A percentile compares a stretch with the other conserved stretches of the same genome.
Conservation (phyloP, 306 rosid genomes). For the Cicer pinnatifidum region DNA sequence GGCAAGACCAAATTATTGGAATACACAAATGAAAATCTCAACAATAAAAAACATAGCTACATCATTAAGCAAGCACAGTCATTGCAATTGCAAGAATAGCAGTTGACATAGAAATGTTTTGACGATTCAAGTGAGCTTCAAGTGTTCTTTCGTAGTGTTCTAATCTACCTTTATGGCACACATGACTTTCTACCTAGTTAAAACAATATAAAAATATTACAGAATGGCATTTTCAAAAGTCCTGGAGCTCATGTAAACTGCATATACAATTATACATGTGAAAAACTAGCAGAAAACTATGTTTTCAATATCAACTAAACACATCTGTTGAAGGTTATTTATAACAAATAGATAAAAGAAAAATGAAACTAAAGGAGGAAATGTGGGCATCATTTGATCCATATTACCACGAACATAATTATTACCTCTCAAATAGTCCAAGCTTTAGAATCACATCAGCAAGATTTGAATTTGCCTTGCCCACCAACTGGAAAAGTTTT, state of each 20-base stretch:
- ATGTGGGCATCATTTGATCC: not conserved
- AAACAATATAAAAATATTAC: not conserved
- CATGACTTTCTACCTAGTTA: not conserved
- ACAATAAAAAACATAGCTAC: conserved; percentile 1
- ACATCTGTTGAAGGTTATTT: not conserved
- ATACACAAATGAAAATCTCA: not conserved
- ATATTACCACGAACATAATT: conserved; percentile 21
- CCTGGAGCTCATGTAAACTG: not conserved
- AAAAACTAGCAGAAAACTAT: not conserved
- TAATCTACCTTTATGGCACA: not conserved
- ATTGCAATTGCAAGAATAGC: not conserved
- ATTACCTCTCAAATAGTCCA: conserved; percentile 94
- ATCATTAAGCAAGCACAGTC: not conserved
- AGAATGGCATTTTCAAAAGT: not conserved
- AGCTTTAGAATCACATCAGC: conserved; percentile 98
- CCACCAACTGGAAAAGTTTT: conserved; percentile 94
- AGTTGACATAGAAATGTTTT: not conserved
- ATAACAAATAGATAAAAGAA: not conserved
- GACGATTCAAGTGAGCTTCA: not conserved
- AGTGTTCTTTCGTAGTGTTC: not conserved
- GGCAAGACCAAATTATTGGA: not conserved
- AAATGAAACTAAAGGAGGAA: not conserved
- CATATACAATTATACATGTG: not conserved
- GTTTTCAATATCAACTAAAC: conserved; percentile 1
- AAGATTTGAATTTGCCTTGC: conserved; percentile 97